Conservation (phyloP, 257 asterid genomes). For the Haberlea rhodopensis region DNA sequence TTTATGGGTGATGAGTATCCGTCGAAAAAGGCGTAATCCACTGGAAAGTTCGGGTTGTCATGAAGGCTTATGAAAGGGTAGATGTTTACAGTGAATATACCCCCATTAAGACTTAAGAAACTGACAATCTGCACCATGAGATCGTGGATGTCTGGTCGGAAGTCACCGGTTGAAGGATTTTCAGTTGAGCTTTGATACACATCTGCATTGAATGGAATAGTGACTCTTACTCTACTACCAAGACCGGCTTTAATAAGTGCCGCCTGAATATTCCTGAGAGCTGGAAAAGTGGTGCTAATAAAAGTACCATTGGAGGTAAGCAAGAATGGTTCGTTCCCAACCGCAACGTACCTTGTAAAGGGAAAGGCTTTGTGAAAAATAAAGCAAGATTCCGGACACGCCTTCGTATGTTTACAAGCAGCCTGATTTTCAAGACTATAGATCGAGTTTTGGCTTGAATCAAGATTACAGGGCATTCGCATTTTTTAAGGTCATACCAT, state of each 20-base stretch:
- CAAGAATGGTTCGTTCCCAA: too few species aligned
- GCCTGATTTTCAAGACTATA: not conserved
- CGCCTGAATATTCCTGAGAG: slow-evolving; percentile 68
- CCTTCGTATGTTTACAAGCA: not conserved
- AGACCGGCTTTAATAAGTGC: slow-evolving; percentile 79
- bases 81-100: slow-evolving; percentile 70
- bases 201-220: slow-evolving; percentile 69
- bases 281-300: slow-evolving; percentile 63
- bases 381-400: not conserved
- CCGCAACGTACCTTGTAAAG: too few species aligned
- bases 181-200: slow-evolving; percentile 54
- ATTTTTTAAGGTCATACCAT: not conserved
- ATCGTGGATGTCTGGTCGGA: slow-evolving; percentile 51
- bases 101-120: slow-evolving; percentile 52
- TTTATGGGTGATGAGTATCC: slow-evolving; percentile 52
- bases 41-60: slow-evolving; percentile 61
- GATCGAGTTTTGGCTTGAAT: not conserved
- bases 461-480: not conserved
- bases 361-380: too few species aligned
- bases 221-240: slow-evolving; percentile 52
- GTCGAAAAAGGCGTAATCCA: slow-evolving; percentile 72
- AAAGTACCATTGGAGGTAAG: too few species aligned
- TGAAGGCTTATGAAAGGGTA: slow-evolving; percentile 80
- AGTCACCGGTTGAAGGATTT: slow-evolving; percentile 70
- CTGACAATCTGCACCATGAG: slow-evolving; percentile 49